Percentiles rank a stretch among this genome's conserved stretches.
Conservation (phyloP, 257 asterid genomes). For the Solanum habrochaites region DNA sequence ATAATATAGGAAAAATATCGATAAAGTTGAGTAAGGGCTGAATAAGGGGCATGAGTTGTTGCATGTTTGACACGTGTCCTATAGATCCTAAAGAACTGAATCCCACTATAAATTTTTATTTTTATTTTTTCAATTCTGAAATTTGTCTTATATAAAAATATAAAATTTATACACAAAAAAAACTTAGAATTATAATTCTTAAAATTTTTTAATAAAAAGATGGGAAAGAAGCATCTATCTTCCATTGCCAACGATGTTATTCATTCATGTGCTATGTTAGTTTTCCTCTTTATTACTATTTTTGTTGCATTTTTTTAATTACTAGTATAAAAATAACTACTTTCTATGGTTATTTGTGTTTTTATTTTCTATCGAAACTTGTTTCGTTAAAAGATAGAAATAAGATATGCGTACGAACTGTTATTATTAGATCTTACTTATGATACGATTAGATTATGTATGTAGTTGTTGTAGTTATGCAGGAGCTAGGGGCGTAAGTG, state of each 20-base stretch:
- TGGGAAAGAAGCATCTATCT: slow-evolving; percentile 76
- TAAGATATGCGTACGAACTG: neutral
- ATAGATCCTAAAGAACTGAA: neutral
- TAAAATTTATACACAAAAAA: neutral
- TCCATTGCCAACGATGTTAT: slow-evolving; percentile 54
- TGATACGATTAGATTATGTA: neutral
- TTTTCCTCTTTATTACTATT: neutral
- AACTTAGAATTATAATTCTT: neutral
- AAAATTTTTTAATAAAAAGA: neutral
- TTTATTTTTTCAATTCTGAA: neutral
- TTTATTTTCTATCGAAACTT: no score
- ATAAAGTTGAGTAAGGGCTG: neutral
- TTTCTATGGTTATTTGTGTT: neutral
- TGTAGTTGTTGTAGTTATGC: neutral
- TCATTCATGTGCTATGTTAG: slow-evolving; percentile 46
- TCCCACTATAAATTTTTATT: neutral
- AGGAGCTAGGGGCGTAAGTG: no score
- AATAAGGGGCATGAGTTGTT: neutral
- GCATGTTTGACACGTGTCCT: neutral
- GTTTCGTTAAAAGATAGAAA: neutral
- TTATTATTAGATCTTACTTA: neutral
- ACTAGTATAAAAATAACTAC: neutral
- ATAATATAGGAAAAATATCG: neutral
- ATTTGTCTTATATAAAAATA: neutral
- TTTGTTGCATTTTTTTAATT: neutral